Percentiles rank a stretch among this genome's conserved stretches.
phyloP scores from a whole-genome alignment of 768 basidiomycete genomes.

The Mycena vulgaris region DNA sequence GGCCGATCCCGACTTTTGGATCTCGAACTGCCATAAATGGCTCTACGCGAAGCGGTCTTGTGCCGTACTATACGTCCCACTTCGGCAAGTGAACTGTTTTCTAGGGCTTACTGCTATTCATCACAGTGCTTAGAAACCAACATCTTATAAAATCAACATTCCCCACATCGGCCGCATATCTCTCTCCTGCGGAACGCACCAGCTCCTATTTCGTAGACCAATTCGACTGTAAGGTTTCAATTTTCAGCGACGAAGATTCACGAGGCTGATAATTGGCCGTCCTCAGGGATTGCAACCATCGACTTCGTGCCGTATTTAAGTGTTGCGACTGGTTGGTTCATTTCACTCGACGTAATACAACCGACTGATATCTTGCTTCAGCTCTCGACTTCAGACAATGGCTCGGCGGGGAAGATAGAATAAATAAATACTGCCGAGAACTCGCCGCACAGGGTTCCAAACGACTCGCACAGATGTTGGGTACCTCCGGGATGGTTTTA shows the following conservation, averaged over 20 bases:
- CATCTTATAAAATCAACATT: slow-evolving; percentile 71
- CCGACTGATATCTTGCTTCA: slow-evolving; percentile 39
- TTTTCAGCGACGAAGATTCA: not conserved
- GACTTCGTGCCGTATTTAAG: slow-evolving; percentile 68
- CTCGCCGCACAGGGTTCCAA: slow-evolving; percentile 81
- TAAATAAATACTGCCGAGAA: slow-evolving; percentile 80
- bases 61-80: slow-evolving; percentile 83
- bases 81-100: slow-evolving; percentile 49
- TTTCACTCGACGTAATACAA: not conserved
- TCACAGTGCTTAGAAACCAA: slow-evolving; percentile 66
- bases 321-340: slow-evolving; percentile 60
- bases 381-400: slow-evolving; percentile 85
- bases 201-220: slow-evolving; percentile 59
- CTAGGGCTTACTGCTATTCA: not conserved
- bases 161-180: slow-evolving; percentile 70
- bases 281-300: slow-evolving; percentile 70
- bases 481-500: slow-evolving; percentile 67
- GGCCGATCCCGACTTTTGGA: slow-evolving; percentile 82
- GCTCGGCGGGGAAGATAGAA: slow-evolving; percentile 86
- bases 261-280: not conserved
- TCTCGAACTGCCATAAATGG: slow-evolving; percentile 94
- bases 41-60: slow-evolving; percentile 77
- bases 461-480: slow-evolving; percentile 73
- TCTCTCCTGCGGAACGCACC: slow-evolving; percentile 56
- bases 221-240: slow-evolving; percentile 54